Evolutionary conservation across 805 yeast genomes (phyloP).

Genomic region (Wickerhamiella dianesei): DNA sequence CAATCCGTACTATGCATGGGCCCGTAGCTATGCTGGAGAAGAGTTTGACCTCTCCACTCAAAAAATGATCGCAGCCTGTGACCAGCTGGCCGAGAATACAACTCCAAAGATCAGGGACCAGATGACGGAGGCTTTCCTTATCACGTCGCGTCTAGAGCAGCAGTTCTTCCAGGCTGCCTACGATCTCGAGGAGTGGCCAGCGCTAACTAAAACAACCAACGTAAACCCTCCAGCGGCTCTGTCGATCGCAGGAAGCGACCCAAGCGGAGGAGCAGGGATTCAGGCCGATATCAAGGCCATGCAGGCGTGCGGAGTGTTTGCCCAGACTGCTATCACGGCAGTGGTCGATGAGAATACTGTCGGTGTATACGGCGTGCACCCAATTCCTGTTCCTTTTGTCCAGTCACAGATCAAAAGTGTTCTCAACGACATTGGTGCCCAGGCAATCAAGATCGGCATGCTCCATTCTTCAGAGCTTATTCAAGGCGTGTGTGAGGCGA

Average conservation of each 20-base stretch:
- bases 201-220: background rate
- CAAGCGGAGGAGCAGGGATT: conserved; percentile 84
- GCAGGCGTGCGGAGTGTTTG: conserved; percentile 61
- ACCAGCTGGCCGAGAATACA: conserved; percentile 10
- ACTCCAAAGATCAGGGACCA: conserved; percentile 8
- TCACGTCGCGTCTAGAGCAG: conserved; percentile 11
- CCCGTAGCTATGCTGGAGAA: conserved; percentile 45
- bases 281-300: conserved; percentile 80
- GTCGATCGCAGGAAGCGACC: conserved; percentile 48
- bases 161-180: conserved; percentile 17
- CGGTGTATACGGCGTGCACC: conserved; percentile 13
- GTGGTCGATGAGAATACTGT: conserved; percentile 66
- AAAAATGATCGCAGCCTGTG: conserved; percentile 24
- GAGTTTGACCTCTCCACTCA: conserved; percentile 43
- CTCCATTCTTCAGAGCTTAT: conserved; percentile 42
- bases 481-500: conserved; percentile 28
- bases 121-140: conserved; percentile 14
- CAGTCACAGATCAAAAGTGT: conserved; percentile 38
- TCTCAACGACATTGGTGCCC: conserved; percentile 45
- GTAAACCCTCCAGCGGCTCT: conserved; percentile 7
- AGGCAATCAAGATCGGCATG: conserved; percentile 73
- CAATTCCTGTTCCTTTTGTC: conserved; percentile 27
- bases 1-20: conserved; percentile 36
- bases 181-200: conserved; percentile 12
- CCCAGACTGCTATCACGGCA: conserved; percentile 63